Base-by-base conservation (phyloP, 208 protist genomes). In the Acanthamoeba rhysodes region DNA sequence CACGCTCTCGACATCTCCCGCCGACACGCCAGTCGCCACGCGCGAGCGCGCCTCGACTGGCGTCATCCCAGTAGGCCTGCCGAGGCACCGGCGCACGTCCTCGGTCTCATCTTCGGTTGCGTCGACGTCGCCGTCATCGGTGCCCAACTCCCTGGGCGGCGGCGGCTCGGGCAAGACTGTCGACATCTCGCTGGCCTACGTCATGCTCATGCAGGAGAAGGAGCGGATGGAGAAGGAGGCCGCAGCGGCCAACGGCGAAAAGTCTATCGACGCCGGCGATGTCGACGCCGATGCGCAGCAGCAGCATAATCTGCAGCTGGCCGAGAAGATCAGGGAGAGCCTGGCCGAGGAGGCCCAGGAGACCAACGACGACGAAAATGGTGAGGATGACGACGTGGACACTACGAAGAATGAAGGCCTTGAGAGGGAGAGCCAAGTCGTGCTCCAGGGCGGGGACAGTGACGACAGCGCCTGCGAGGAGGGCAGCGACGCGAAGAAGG, bases 261-360 rank as follows among this genome's bases (percentile, higher is more conserved):
- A 27, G n/a, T 78, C 29, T n/a, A 18, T 78, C 45, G 74, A 41
- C 8, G 34, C 37, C 29, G 32, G 16, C 32, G 74, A 84, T 9
- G 10, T 41, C 74, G 74, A 53, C 37, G 45, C 32, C 24, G 41
- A 84, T 4, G 37, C 37, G 22, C 29, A 84, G 45, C 74, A 84
- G 74, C 74, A 45, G 37, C 14, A 84, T 0, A 29, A 29, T 20
- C 74, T 84, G 45, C 74, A 84, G 74, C 32, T 84, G 37, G 74
- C 74, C 37, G 74, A 84, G 45, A 84, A 84, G 74, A 84, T 84
- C 74, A 37, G 74, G 45, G 74, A 84, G 74, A 41, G 74, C 37
- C 45, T 84, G 10, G 27, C 37, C 37, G 74, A 24, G 22, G 74
- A 84, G 22, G 74, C 34, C 32, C 37, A 50, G 45, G 74, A 84